A percentile compares a stretch with the other conserved stretches of the same genome.
These are phyloP conservation scores for Endoconidiophora polonica DNA, from an alignment of 2,329 filamentous ascomycete genomes.

Conservation along the genomic window DNA sequence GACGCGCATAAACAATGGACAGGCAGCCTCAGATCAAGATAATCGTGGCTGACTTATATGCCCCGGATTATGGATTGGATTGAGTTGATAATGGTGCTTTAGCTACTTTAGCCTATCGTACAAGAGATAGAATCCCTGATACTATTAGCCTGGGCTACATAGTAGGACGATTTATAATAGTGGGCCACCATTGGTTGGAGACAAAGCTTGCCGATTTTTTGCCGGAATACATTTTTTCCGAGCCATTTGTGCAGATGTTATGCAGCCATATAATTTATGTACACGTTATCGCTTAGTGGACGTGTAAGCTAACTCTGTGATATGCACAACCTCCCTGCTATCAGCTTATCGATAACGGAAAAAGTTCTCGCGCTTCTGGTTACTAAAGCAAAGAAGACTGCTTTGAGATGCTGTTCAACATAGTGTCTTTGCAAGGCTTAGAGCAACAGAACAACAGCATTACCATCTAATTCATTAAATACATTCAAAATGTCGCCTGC, in stretches of 20 bases:
- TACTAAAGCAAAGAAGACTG: background rate
- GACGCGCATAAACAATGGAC: background rate
- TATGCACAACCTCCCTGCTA: background rate
- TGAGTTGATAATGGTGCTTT: background rate
- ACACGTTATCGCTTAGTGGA: no score
- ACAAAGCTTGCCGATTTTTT: constrained; percentile 4
- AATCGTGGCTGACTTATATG: constrained; percentile 4
- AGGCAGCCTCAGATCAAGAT: constrained; percentile 3
- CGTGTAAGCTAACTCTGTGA: background rate
- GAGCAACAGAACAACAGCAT: background rate
- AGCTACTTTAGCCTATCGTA: background rate
- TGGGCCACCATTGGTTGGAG: constrained; percentile 5
- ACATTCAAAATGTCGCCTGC: constrained; percentile 27
- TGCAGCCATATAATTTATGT: no score
- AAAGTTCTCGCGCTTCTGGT: no score
- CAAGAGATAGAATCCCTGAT: constrained; percentile 5
- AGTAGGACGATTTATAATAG: constrained; percentile 5
- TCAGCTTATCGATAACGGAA: constrained; percentile 9
- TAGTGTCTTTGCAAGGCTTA: background rate
- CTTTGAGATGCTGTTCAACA: background rate
- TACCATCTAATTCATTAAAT: background rate
- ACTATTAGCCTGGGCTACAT: background rate
- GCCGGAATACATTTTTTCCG: background rate
- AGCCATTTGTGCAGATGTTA: background rate
- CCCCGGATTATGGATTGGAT: constrained; percentile 10